These are phyloP conservation scores for Kalmusia sp. DNA, from an alignment of 2,329 filamentous ascomycete species.

Conservation along the genomic window DNA sequence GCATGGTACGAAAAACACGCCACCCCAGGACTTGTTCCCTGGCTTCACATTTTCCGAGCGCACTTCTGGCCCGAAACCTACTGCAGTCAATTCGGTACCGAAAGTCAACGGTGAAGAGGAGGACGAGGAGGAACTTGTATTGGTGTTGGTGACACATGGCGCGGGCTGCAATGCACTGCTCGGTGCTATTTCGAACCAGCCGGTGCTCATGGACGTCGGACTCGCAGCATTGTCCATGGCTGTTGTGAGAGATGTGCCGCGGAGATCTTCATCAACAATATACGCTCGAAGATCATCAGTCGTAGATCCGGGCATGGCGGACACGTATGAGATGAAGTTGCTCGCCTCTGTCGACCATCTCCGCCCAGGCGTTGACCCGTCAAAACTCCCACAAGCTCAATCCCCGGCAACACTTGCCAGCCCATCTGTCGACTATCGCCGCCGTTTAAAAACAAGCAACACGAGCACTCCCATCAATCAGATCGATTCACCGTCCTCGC, in stretches of 20 bases:
- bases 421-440: constrained; percentile 30
- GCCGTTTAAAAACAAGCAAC: constrained; percentile 24
- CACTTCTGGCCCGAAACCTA: constrained; percentile 29
- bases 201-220: constrained; percentile 86
- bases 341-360: constrained; percentile 80
- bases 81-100: constrained; percentile 42
- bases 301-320: constrained; percentile 54
- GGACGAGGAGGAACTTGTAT: constrained; percentile 71
- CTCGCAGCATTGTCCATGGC: constrained; percentile 94
- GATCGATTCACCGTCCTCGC: constrained; percentile 35
- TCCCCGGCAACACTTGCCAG: constrained; percentile 39
- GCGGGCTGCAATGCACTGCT: constrained; percentile 96
- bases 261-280: constrained; percentile 27
- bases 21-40: constrained; percentile 39
- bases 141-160: constrained; percentile 91
- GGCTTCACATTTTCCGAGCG: constrained; percentile 45
- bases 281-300: constrained; percentile 48
- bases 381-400: constrained; percentile 34
- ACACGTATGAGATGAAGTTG: constrained; percentile 76
- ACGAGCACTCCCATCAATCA: constrained; percentile 34
- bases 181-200: constrained; percentile 88
- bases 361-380: constrained; percentile 57
- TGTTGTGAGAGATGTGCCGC: constrained; percentile 35
- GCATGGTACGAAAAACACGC: constrained; percentile 46
- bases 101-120: constrained; percentile 47